Conservation (phyloP, 1,139 yeast genomes). For the Hemisphaericaspora xylofermentans region DNA sequence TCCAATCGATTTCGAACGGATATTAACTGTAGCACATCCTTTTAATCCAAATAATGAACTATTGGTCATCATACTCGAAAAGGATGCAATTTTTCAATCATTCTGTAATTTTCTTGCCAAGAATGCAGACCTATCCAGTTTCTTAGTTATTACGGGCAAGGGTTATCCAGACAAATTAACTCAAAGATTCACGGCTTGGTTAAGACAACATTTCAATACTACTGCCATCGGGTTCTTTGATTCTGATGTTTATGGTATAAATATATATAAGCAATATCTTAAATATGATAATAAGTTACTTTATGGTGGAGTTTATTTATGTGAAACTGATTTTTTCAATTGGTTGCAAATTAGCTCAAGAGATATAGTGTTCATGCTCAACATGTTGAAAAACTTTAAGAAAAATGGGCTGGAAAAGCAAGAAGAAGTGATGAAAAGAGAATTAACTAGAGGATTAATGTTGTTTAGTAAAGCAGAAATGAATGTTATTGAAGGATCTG, state of each 20-base stretch:
- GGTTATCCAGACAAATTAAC: conserved; percentile 58
- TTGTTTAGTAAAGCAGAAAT: conserved; percentile 60
- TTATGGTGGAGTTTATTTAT: conserved; percentile 31
- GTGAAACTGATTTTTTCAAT: conserved; percentile 35
- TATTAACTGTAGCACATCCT: background rate
- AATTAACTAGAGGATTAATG: conserved; percentile 54
- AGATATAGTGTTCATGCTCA: conserved; percentile 37
- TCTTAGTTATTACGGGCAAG: conserved; percentile 56
- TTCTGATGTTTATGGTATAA: conserved; percentile 72
- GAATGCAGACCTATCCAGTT: conserved; percentile 8
- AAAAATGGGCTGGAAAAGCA: conserved; percentile 4
- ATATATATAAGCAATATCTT: conserved; percentile 47
- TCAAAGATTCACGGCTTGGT: conserved; percentile 20
- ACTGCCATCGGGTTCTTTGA: conserved; percentile 33
- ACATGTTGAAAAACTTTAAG: conserved; percentile 19
- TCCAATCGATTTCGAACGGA: conserved; percentile 18
- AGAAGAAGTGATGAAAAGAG: conserved; percentile 31
- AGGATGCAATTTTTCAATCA: conserved; percentile 53
- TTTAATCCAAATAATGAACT: background rate
- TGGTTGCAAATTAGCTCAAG: conserved; percentile 31
- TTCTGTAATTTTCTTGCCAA: conserved; percentile 24
- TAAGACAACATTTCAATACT: conserved; percentile 20
- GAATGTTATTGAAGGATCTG: conserved; percentile 31
- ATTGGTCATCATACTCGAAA: conserved; percentile 57
- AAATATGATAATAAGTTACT: conserved; percentile 9